phyloP scores from a whole-genome alignment of 257 asterid species.

The Fraxinus americana region DNA sequence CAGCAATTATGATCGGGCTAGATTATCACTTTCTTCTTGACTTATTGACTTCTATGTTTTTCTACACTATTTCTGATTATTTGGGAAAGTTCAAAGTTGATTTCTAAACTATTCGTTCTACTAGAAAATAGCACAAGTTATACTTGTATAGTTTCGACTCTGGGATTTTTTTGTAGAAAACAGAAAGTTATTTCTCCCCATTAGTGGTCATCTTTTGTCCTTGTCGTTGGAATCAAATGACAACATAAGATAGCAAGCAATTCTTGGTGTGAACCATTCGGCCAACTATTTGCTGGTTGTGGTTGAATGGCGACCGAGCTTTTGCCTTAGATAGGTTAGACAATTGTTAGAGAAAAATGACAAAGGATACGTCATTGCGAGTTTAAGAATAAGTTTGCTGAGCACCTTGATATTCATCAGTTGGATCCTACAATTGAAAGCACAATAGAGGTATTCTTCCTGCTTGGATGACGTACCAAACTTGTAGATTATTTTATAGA shows the following conservation, averaged over 20 bases:
- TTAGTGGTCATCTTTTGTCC: not conserved
- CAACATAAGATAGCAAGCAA: not conserved
- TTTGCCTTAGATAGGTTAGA: constrained; percentile 49
- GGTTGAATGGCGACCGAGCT: constrained; percentile 3
- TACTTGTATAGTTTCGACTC: too few relatives aligned
- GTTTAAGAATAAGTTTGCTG: constrained; percentile 63
- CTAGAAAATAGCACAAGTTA: too few relatives aligned
- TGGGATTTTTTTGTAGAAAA: not conserved
- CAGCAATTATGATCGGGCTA: not conserved
- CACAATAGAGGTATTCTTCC: constrained; percentile 67
- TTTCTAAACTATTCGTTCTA: not conserved
- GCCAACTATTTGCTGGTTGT: constrained; percentile 13
- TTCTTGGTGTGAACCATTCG: not conserved
- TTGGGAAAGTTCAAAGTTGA: not conserved
- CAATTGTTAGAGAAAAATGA: constrained; percentile 73
- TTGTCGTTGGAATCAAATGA: too few relatives aligned
- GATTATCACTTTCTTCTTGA: not conserved
- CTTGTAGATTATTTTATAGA: not conserved
- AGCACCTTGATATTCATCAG: constrained; percentile 75
- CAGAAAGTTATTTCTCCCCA: not conserved
- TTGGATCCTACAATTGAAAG: constrained; percentile 80
- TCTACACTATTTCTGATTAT: not conserved
- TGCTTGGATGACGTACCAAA: not conserved
- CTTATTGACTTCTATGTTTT: not conserved
- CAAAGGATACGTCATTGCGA: constrained; percentile 43